Percentiles rank a stretch among this genome's conserved stretches.
Conservation (phyloP, 1,284 basidiomycete genomes). For the Phellinidium pouzarii region DNA sequence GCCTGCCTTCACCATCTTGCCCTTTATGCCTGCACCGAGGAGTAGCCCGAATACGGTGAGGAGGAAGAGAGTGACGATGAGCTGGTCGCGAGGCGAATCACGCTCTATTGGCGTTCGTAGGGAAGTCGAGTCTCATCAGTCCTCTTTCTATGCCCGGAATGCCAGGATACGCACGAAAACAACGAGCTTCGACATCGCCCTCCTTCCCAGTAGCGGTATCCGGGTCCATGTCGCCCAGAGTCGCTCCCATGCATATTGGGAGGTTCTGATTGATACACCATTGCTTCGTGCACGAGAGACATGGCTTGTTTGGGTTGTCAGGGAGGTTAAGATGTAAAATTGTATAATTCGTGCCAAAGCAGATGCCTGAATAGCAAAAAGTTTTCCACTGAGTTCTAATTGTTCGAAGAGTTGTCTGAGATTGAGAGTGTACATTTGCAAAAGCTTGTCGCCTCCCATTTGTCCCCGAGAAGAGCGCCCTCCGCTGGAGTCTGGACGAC, state of each 20-base stretch:
- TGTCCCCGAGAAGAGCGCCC: constrained; percentile 42
- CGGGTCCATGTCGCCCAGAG: constrained; percentile 79
- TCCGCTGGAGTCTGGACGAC: constrained; percentile 35
- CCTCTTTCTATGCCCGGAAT: constrained; percentile 1
- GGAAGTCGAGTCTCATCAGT: neutral
- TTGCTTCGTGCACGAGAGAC: constrained; percentile 87
- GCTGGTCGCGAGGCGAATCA: constrained; percentile 86
- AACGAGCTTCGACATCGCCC: constrained; percentile 91
- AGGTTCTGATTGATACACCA: constrained; percentile 95
- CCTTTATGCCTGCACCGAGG: constrained; percentile 77
- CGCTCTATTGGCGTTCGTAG: constrained; percentile 45
- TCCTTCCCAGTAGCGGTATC: constrained; percentile 95
- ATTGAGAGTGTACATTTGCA: constrained; percentile 58
- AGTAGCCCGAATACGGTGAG: constrained; percentile 79
- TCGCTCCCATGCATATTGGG: constrained; percentile 77
- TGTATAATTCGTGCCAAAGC: constrained; percentile 81
- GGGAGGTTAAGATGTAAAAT: constrained; percentile 80
- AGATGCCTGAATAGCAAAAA: constrained; percentile 59
- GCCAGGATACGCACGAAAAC: constrained; percentile 73
- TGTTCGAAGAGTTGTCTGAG: neutral
- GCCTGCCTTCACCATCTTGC: constrained; percentile 71
- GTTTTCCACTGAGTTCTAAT: constrained; percentile 1
- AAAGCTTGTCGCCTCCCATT: constrained; percentile 79
- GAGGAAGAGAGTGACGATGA: constrained; percentile 86
- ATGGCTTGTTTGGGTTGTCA: constrained; percentile 82